phyloP scores from a whole-genome alignment of 1,284 basidiomycete species.

The Kwoniella shivajii region DNA sequence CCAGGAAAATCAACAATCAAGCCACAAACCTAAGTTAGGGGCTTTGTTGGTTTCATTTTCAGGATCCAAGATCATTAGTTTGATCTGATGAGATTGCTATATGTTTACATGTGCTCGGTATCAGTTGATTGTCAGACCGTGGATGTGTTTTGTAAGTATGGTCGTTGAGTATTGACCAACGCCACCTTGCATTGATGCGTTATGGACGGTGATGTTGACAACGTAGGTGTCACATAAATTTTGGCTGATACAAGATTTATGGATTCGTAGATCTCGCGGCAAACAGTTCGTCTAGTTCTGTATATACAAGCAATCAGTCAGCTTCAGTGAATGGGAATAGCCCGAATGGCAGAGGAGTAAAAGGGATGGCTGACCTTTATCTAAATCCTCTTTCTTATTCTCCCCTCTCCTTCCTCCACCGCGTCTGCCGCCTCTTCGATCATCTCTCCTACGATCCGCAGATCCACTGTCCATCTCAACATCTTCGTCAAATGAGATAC shows the following conservation, averaged over 20 bases:
- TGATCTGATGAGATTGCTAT: no score
- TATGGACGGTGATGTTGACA: no score
- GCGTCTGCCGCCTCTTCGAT: conserved; percentile 6
- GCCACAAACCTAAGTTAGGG: no score
- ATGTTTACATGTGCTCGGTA: no score
- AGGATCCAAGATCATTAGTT: no score
- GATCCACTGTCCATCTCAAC: conserved; percentile 15
- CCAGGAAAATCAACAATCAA: no score
- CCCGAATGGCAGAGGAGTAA: background rate
- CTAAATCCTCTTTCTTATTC: conserved; percentile 41
- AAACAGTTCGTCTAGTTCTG: conserved; percentile 37
- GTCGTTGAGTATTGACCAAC: no score
- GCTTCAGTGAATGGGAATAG: background rate
- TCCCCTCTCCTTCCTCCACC: conserved; percentile 12
- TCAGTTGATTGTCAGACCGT: no score
- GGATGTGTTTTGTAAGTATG: no score
- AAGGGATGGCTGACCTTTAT: conserved; percentile 35
- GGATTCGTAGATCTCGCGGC: conserved; percentile 11
- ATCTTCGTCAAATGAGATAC: conserved; percentile 12
- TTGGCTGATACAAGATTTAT: background rate
- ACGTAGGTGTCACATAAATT: background rate
- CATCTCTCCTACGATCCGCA: conserved; percentile 8
- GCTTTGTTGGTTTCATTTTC: no score
- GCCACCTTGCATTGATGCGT: no score
- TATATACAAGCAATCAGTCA: background rate